These are phyloP conservation scores for Leishmania tarentolae DNA, from an alignment of 208 protist species.

Conservation along the genomic window DNA sequence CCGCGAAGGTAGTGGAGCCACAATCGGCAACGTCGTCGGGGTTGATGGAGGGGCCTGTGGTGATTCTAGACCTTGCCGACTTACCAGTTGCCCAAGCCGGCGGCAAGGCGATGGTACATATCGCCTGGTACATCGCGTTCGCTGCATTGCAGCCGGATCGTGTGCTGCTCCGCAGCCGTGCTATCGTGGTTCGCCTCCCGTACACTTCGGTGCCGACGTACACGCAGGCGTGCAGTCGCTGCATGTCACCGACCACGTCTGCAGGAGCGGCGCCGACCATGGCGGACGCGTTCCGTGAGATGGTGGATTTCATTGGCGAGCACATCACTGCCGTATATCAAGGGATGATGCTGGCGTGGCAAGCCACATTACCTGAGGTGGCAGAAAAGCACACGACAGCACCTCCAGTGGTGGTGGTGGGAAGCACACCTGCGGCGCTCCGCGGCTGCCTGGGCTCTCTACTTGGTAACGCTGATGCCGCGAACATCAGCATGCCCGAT, in stretches of 20 bases:
- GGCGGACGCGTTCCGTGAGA: constrained; percentile 31
- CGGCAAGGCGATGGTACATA: constrained; percentile 26
- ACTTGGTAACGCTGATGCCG: neutral
- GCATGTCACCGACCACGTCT: neutral
- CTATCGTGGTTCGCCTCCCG: constrained; percentile 67
- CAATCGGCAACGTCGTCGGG: neutral
- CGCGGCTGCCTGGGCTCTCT: constrained; percentile 10
- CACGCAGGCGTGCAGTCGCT: neutral
- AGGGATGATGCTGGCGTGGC: constrained; percentile 23
- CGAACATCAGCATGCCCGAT: neutral
- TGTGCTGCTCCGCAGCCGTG: constrained; percentile 27
- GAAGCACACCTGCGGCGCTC: constrained; percentile 17
- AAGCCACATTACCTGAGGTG: constrained; percentile 7
- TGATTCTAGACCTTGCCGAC: constrained; percentile 64
- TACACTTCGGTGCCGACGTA: constrained; percentile 42
- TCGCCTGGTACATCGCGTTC: constrained; percentile 73
- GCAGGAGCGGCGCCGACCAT: constrained; percentile 11
- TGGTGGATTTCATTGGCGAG: constrained; percentile 65
- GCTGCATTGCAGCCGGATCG: constrained; percentile 47
- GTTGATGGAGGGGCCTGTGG: constrained; percentile 12
- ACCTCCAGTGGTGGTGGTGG: constrained; percentile 34
- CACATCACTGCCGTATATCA: constrained; percentile 43
- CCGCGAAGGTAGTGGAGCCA: neutral
- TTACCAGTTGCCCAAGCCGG: constrained; percentile 33
- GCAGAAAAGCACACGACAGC: neutral